phyloP scores from a whole-genome alignment of 306 rosid species.

The Echinosophora koreensis region DNA sequence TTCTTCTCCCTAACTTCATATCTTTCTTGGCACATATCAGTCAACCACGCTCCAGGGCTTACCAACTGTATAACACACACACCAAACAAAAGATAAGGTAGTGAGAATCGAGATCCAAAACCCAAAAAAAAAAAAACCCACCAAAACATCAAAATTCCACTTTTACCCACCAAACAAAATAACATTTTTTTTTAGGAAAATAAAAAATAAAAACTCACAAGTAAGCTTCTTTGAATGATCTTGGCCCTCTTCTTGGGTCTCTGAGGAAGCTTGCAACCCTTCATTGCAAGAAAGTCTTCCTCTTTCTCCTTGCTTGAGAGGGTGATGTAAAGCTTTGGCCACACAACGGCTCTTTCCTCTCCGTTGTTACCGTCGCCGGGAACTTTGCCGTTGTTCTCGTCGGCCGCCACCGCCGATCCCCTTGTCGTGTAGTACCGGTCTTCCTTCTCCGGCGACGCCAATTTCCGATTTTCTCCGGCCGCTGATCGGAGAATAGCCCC shows the following conservation, averaged over 20 bases:
- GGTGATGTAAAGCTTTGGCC: conserved; percentile 74
- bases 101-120: conserved; percentile 41
- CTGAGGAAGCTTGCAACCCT: conserved; percentile 84
- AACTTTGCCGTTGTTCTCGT: conserved; percentile 61
- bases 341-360: conserved; percentile 66
- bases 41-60: conserved; percentile 93
- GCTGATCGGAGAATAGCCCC: conserved; percentile 57
- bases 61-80: conserved; percentile 61
- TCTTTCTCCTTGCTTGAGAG: conserved; percentile 89
- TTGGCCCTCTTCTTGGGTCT: conserved; percentile 89
- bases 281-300: conserved; percentile 85
- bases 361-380: conserved; percentile 55
- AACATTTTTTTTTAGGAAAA: not conserved
- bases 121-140: not conserved
- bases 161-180: not conserved
- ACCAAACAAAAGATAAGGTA: conserved; percentile 13
- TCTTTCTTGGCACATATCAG: conserved; percentile 92
- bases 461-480: conserved; percentile 58
- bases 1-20: conserved; percentile 92
- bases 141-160: not conserved
- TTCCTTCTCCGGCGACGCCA: conserved; percentile 80
- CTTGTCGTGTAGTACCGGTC: conserved; percentile 79
- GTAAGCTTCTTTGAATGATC: conserved; percentile 77
- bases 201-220: conserved; percentile 50
- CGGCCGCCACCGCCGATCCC: conserved; percentile 69